Evolutionary conservation across 495 filamentous ascomycete species (phyloP), one percentile per base, ranked within the genome.

Genomic region (Pyrenopolyporus hunteri): DNA sequence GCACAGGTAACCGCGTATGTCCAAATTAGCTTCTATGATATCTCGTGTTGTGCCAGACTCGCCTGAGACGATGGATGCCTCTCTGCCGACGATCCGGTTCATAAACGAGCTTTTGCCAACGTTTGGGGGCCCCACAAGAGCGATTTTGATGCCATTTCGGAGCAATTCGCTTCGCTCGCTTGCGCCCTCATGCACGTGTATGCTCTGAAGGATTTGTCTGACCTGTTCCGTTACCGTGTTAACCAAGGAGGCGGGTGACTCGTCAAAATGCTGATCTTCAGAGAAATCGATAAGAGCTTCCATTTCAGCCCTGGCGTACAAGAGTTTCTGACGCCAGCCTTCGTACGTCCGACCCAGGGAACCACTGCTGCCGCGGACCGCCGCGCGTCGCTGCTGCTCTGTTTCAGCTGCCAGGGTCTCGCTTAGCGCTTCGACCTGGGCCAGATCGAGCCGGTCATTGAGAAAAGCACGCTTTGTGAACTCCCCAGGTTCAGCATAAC

Each of bases 271-370:
- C 74, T 98, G 93, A 67, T 98, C 95, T 73, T 98, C 94, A 1
- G 89, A 87, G 72, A 98, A 98, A 70, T 98, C 94, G 67, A 98
- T 98, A 55, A 98, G 74, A 0, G 94, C 94, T 71, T 98, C 94
- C 44, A 98, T 80, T 74, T 97, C 93, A 4, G 91, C 95, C 6
- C 93, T 84, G 19, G 92, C 93, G 62, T 88, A 80, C 6, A 98
- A 76, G 5, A 98, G 74, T 25, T 85, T 78, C 53, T 84, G 77
- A 9, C 94, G 84, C 95, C 94, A 98, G 22, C 54, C 57, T 61
- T 98, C 93, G 74, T 98, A 98, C 3, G 84, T 87, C 50, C 85
- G 80, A n/a, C 89, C 83, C 3, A 97, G 74, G 0, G 78, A 77
- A 36, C 86, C 85, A 5, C 83, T 87, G 6, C 86, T 85, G 4